Conservation (phyloP, 352 stramenopile genomes). For the Hyaloperonospora brassicae region DNA sequence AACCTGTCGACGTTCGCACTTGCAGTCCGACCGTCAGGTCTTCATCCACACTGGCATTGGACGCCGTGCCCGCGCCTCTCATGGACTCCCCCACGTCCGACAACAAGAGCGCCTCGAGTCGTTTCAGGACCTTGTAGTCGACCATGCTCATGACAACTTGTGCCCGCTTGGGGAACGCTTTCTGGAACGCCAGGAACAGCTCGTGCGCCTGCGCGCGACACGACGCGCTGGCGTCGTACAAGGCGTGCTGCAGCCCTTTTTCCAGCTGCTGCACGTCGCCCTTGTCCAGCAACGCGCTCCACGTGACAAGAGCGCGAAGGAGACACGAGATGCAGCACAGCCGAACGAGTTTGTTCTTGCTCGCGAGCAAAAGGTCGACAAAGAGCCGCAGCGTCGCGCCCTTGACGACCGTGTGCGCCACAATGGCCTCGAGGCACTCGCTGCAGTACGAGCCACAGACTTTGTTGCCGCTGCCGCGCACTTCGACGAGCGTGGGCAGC, state of each 20-base stretch:
- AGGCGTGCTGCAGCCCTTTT: conserved; percentile 52
- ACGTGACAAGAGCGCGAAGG: conserved; percentile 39
- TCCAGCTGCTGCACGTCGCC: conserved; percentile 76
- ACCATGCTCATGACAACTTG: conserved; percentile 53
- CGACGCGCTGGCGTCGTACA: conserved; percentile 74
- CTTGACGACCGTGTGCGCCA: conserved; percentile 62
- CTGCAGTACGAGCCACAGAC: conserved; percentile 74
- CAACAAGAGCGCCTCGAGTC: conserved; percentile 55
- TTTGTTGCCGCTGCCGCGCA: conserved; percentile 77
- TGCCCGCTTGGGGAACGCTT: conserved; percentile 71
- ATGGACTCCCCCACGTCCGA: conserved; percentile 21
- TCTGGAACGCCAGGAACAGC: conserved; percentile 64
- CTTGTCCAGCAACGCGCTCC: conserved; percentile 73
- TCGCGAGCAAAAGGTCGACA: conserved; percentile 64
- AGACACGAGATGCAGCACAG: conserved; percentile 64
- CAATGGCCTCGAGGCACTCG: conserved; percentile 64
- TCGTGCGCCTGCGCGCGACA: conserved; percentile 60
- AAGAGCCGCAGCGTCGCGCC: conserved; percentile 64
- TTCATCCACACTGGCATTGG: conserved; percentile 51
- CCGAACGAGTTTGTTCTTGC: conserved; percentile 79
- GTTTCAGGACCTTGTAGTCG: conserved; percentile 80
- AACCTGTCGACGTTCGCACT: conserved; percentile 25
- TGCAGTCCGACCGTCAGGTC: conserved; percentile 20
- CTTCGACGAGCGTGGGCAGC: conserved; percentile 63
- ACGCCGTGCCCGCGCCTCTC: conserved; percentile 23